phyloP scores from a whole-genome alignment of 441 rosid species.

The Raphanus hybrid region DNA sequence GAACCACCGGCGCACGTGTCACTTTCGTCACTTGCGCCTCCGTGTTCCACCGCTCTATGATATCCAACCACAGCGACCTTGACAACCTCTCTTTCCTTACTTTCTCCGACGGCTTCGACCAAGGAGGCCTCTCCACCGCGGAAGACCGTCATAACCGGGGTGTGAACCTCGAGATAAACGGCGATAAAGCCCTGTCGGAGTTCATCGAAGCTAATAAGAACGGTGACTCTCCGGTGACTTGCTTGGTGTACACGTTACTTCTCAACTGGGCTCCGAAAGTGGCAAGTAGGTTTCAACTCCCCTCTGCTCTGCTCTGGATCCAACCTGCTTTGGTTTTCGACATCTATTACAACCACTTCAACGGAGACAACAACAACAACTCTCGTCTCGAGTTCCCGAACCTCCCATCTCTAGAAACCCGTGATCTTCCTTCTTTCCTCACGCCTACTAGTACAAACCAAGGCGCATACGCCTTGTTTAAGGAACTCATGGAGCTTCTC shows the following conservation, averaged over 20 bases:
- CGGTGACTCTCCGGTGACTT: constrained; percentile 44
- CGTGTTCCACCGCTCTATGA: constrained; percentile 36
- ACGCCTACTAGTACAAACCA: constrained; percentile 25
- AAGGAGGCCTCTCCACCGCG: constrained; percentile 33
- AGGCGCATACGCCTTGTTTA: not conserved
- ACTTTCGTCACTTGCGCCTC: constrained; percentile 42
- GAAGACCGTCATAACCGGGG: constrained; percentile 17
- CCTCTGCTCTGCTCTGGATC: constrained; percentile 54
- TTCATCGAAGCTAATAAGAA: constrained; percentile 37
- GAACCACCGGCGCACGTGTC: constrained; percentile 42
- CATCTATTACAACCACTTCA: constrained; percentile 53
- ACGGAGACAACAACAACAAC: constrained; percentile 34
- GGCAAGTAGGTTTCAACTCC: constrained; percentile 50
- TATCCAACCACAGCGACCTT: not conserved
- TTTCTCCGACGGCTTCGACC: constrained; percentile 65
- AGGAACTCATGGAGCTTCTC: constrained; percentile 23
- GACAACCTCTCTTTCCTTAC: constrained; percentile 48
- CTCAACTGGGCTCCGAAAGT: constrained; percentile 60
- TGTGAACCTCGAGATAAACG: constrained; percentile 41
- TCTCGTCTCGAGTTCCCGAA: constrained; percentile 40
- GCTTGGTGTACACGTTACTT: constrained; percentile 55
- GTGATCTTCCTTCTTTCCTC: constrained; percentile 61
- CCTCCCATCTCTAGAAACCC: constrained; percentile 34
- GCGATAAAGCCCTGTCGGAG: constrained; percentile 44
- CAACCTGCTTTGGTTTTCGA: constrained; percentile 62